Base-by-base conservation (phyloP, 257 asterid genomes). In the Rehmannia glutinosa region DNA sequence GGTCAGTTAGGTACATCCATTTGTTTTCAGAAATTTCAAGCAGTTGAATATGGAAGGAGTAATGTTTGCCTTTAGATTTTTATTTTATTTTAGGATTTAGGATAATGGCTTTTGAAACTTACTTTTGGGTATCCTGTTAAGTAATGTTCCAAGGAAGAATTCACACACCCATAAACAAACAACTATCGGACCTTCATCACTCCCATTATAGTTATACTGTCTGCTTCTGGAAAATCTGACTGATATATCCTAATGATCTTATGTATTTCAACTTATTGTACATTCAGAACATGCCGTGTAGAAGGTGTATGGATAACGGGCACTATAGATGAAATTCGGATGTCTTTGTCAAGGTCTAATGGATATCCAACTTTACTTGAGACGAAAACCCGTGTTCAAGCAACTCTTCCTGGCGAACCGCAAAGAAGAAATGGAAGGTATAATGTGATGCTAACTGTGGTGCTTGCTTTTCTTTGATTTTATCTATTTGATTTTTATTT, bases 361-460 rank as follows among this genome's bases (percentile, higher is more conserved):
- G 62, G 78, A 80, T 45, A 35, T 59, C 82, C 90, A 52, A 71
- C 39, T 21, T 63, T 87, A 58, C 84, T 81, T 45, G 96, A 87
- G 68, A 85, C 84, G 16, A 87, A 87, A 83, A 87, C 92, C 61
- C 90, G 96, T 57, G 75, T 46, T 45, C 73, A 35, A 68, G 74
- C 88, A 56, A 83, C 61, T 20, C 83, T 80, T 69, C 96, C 92
- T 49, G 13, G 77, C 49, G 90, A 83, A 75, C 81, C 90, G 6
- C 96, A 87, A 66, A 83, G 51, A 58, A 85, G 96, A 66, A 87
- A 85, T 35, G 96, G 89, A 74, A 83, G 96, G 96, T 88, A 68
- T 46, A 12, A 5, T 38, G 12, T 5, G 43, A n/a, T n/a, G n/a
- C n/a, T n/a, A n/a, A n/a, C n/a, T n/a, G n/a, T n/a, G n/a, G n/a